Conservation (phyloP, 2,329 filamentous ascomycete species). For the Claviceps sp. region DNA sequence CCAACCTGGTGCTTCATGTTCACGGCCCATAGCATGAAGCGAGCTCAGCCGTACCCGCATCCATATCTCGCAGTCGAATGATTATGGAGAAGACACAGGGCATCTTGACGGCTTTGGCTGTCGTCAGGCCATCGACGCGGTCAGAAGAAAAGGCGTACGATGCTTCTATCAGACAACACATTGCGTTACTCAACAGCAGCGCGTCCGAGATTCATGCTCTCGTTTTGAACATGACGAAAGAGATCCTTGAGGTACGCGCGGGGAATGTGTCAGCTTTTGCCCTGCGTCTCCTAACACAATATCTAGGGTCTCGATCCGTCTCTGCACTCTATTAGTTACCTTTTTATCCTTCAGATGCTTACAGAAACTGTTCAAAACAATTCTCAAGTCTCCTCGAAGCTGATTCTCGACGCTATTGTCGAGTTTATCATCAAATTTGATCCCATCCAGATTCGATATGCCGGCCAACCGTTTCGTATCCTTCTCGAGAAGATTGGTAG, state of each 20-base stretch:
- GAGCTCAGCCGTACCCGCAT: not conserved
- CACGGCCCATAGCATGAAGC: constrained; percentile 1
- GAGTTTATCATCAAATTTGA: constrained; percentile 37
- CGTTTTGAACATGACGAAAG: constrained; percentile 20
- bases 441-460: constrained; percentile 38
- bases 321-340: constrained; percentile 37
- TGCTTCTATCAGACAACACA: constrained; percentile 3
- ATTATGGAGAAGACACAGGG: constrained; percentile 2
- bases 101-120: constrained; percentile 1
- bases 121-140: not conserved
- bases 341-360: constrained; percentile 31
- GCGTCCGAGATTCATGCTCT: constrained; percentile 6
- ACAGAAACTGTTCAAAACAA: constrained; percentile 14
- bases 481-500: constrained; percentile 28
- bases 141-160: constrained; percentile 2
- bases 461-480: constrained; percentile 27
- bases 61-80: not conserved
- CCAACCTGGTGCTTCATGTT: too few relatives aligned
- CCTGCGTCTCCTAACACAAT: not conserved
- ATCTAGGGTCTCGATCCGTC: constrained; percentile 33
- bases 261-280: not conserved
- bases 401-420: constrained; percentile 28
- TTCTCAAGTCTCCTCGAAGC: constrained; percentile 16
- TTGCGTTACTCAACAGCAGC: not conserved
- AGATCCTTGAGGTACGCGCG: constrained; percentile 27